Evolutionary conservation across 805 yeast genomes (phyloP), one percentile per base, ranked within the genome.

Genomic region (Myxozyma neotropica): DNA sequence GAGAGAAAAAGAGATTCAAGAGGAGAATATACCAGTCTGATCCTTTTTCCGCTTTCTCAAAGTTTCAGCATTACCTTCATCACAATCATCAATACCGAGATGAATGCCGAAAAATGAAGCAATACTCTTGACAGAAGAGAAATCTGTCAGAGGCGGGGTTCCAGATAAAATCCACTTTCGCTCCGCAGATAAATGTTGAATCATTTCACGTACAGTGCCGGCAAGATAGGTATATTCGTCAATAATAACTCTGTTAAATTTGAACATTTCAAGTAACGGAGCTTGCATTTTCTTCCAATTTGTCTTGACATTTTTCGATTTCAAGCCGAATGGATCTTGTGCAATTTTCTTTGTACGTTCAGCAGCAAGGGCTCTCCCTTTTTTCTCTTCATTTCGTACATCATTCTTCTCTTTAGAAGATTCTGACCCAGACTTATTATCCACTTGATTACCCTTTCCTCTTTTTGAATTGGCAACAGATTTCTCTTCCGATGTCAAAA

Each of bases 211-310:
- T 8, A 49, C 39, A 7, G 51, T 27, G 13, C 59, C 59, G n/a
- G 43, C 50, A 10, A 55, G 29, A 35, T 55, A 55, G 12, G 59
- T 49, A 42, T 55, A 55, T 44, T 55, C 59, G 26, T 55, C 59
- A 13, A 55, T 50, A 23, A 55, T 52, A 4, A 55, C 51, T 23
- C 59, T 43, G 38, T 48, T 55, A 38, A 49, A 55, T 21, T 35
- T 36, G 23, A 55, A 55, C 55, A 49, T 43, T 46, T 55, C 59
- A 3, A 55, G 26, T 21, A 49, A 40, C 19, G 59, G 54, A 13
- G 50, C 46, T 19, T 27, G n/a, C 55, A 55, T 43, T 31, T 49
- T 24, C 13, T 48, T 47, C 59, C 59, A 55, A 36, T 55, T 44
- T n/a, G 33, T 15, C 19, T 36, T 36, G 5, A 36, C 51, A 12